phyloP scores from a whole-genome alignment of 257 asterid species.

The Gentiana dahurica region DNA sequence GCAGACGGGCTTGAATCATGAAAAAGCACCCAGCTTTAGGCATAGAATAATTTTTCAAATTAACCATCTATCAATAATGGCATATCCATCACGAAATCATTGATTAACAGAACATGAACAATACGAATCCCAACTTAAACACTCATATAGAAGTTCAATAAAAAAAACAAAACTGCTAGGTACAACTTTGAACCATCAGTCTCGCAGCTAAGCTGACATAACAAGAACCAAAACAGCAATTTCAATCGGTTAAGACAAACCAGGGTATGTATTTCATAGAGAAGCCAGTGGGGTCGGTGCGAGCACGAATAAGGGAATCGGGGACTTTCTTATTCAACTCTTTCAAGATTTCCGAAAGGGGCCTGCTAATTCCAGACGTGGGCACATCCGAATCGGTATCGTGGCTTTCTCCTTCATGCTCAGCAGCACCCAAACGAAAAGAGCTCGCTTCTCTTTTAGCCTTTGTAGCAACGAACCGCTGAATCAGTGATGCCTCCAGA shows the following conservation, averaged over 20 bases:
- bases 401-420: constrained; percentile 7
- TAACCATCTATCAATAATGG: too few relatives aligned
- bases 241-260: constrained; percentile 13
- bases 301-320: constrained; percentile 42
- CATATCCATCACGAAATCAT: too few relatives aligned
- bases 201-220: too few relatives aligned
- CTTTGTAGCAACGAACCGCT: constrained; percentile 9
- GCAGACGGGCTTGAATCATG: too few relatives aligned
- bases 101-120: too few relatives aligned
- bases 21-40: too few relatives aligned
- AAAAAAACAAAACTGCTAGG: too few relatives aligned
- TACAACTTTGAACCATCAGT: too few relatives aligned
- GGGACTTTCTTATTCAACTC: constrained; percentile 83
- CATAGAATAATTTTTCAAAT: too few relatives aligned
- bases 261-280: constrained; percentile 67
- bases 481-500: not conserved
- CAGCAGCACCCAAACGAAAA: not conserved
- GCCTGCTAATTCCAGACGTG: constrained; percentile 50
- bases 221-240: too few relatives aligned
- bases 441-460: not conserved
- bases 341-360: constrained; percentile 57
- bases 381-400: constrained; percentile 23
- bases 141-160: too few relatives aligned
- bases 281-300: constrained; percentile 37
- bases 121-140: too few relatives aligned